Evolutionary conservation across 495 filamentous ascomycete species (phyloP).

Genomic region (Penicillium paradoxum): DNA sequence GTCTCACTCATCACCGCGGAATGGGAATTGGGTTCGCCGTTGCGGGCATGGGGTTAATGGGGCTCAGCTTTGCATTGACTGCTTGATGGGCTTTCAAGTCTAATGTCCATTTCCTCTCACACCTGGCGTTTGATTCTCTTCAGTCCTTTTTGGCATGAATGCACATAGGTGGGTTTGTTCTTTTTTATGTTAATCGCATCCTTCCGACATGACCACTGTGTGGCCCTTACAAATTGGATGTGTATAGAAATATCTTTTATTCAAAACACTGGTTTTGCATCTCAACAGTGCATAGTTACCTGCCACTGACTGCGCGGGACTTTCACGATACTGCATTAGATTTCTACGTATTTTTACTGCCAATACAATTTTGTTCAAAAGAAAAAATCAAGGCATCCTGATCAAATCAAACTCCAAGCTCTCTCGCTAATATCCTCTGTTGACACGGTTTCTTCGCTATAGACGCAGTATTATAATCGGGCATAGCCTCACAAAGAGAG

Average conservation of each 20-base stretch:
- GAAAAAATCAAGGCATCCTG: too few relatives aligned
- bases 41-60: slow-evolving; percentile 84
- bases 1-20: slow-evolving; percentile 70
- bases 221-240: neutral
- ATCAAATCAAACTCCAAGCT: too few relatives aligned
- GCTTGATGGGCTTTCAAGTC: slow-evolving; percentile 29
- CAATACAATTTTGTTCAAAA: neutral
- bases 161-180: neutral
- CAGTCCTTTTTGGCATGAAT: slow-evolving; percentile 1
- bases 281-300: neutral
- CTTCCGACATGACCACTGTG: neutral
- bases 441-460: too few relatives aligned
- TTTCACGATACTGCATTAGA: neutral
- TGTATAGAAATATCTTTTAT: neutral
- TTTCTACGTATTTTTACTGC: neutral
- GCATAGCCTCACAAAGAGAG: too few relatives aligned
- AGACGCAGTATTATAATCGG: too few relatives aligned
- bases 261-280: neutral
- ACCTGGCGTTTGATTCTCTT: neutral
- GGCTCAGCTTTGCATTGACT: slow-evolving; percentile 79
- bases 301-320: neutral
- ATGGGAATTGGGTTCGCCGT: slow-evolving; percentile 84
- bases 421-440: too few relatives aligned
- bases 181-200: neutral
- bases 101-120: neutral